Percentiles rank a stretch among this genome's conserved stretches.
Conservation (phyloP, 2,329 filamentous ascomycete genomes). For the Fusarium sp. region DNA sequence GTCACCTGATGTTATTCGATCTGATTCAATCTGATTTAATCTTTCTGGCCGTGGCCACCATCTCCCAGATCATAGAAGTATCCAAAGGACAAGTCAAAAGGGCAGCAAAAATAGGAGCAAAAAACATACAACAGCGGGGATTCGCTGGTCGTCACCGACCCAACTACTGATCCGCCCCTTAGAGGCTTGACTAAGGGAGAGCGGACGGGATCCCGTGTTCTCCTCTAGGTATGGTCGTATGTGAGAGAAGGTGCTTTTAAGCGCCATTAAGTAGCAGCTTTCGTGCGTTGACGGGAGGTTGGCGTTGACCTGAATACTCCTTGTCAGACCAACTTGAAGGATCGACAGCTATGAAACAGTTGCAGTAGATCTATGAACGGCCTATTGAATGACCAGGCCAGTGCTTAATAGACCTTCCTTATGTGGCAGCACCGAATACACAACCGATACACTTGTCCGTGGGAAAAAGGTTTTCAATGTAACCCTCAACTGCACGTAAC, state of each 20-base stretch:
- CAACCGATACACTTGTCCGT: background rate
- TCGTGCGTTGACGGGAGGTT: too few relatives aligned
- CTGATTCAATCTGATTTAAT: too few relatives aligned
- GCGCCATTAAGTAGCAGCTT: background rate
- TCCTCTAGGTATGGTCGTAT: background rate
- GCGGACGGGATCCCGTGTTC: background rate
- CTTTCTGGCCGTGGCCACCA: too few relatives aligned
- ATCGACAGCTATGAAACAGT: too few relatives aligned
- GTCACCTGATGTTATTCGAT: too few relatives aligned
- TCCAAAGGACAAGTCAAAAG: too few relatives aligned
- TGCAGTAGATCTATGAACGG: background rate
- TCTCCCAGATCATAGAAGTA: too few relatives aligned
- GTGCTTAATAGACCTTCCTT: background rate
- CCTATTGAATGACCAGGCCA: background rate
- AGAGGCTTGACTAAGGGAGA: background rate
- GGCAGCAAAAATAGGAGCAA: too few relatives aligned
- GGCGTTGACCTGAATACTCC: too few relatives aligned
- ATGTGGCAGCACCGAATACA: constrained; percentile 2
- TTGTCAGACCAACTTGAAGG: background rate
- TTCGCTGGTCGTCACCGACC: background rate
- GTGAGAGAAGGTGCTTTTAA: background rate
- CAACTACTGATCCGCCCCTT: too few relatives aligned
- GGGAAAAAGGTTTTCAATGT: background rate
- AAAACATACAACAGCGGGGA: background rate
- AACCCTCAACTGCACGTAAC: background rate